Conservation (phyloP, 1,284 basidiomycete species). For the Omphalotus olearius region DNA sequence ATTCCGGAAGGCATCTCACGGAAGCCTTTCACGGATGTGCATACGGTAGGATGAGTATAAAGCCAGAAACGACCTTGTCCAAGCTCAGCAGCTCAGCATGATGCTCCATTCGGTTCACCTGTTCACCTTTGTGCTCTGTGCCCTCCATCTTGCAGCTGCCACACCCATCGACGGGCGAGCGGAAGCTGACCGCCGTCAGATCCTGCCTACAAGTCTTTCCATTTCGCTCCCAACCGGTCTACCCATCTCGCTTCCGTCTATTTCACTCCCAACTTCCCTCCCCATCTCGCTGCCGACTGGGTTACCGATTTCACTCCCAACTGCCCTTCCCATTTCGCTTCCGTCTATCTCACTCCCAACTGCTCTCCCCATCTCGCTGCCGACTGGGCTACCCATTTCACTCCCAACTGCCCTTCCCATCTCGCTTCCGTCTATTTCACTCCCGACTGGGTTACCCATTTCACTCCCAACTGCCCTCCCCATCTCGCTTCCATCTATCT, state of each 20-base stretch:
- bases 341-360: background rate
- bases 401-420: background rate
- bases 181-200: background rate
- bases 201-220: background rate
- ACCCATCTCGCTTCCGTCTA: background rate
- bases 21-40: too few relatives aligned
- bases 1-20: too few relatives aligned
- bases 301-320: background rate
- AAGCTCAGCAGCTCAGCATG: background rate
- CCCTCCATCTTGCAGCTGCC: background rate
- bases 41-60: too few relatives aligned
- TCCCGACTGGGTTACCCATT: background rate
- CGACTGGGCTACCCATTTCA: background rate
- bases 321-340: background rate
- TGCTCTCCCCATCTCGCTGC: background rate
- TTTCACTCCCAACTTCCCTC: background rate
- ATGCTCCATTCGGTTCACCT: background rate
- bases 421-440: background rate
- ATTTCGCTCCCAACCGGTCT: background rate
- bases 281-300: background rate
- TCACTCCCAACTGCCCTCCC: background rate
- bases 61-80: too few relatives aligned
- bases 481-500: background rate
- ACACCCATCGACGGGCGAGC: background rate
- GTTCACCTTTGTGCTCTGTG: background rate